These are phyloP conservation scores for Colletotrichum theobromicola DNA, from an alignment of 2,329 filamentous ascomycete species.

Conservation along the genomic window DNA sequence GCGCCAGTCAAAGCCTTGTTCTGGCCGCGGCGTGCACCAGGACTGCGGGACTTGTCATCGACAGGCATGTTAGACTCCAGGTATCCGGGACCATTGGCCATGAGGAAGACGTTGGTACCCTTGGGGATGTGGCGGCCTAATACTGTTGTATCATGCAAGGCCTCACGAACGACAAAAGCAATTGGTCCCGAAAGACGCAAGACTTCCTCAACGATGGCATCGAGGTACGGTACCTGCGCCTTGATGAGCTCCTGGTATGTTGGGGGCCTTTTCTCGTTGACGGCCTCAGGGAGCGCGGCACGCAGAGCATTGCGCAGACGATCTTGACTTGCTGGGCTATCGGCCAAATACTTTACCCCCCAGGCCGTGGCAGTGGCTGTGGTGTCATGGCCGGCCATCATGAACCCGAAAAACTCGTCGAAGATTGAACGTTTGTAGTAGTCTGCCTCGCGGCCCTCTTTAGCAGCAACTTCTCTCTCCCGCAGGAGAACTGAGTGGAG, in stretches of 20 bases:
- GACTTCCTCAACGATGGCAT: conserved; percentile 36
- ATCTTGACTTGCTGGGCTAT: conserved; percentile 22
- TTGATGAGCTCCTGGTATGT: conserved; percentile 27
- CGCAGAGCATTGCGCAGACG: conserved; percentile 26
- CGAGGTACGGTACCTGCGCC: conserved; percentile 31
- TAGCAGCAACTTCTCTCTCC: conserved; percentile 31
- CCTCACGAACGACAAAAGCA: conserved; percentile 24
- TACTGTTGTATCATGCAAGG: conserved; percentile 33
- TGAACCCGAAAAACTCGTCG: background rate
- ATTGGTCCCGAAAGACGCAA: conserved; percentile 27
- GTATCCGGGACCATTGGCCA: conserved; percentile 31
- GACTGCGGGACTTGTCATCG: conserved; percentile 27
- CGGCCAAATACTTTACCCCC: conserved; percentile 28
- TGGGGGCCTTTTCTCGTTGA: conserved; percentile 24
- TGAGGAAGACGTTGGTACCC: conserved; percentile 35
- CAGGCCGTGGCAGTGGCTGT: background rate
- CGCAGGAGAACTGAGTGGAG: conserved; percentile 36
- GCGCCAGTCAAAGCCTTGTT: background rate
- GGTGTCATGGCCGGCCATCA: conserved; percentile 8
- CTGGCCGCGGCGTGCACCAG: background rate
- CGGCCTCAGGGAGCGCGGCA: conserved; percentile 18
- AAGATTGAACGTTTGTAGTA: background rate
- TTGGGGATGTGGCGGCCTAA: conserved; percentile 36
- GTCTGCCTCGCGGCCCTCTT: background rate
- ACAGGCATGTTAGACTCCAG: conserved; percentile 29